Evolutionary conservation across 768 basidiomycete species (phyloP).

Genomic region (Chalciporus piperatus): DNA sequence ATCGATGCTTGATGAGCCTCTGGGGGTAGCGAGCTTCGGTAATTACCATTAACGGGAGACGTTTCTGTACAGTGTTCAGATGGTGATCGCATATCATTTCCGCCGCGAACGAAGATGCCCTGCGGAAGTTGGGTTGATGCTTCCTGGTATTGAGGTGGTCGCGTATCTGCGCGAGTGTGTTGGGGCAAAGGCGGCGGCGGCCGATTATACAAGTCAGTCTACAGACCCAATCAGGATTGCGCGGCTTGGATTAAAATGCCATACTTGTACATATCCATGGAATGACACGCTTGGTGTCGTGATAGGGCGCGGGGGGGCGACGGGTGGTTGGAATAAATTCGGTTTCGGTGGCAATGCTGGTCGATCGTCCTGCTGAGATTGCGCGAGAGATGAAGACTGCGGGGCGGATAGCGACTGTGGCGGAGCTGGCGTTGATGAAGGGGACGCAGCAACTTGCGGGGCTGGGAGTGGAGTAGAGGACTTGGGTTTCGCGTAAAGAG

Average conservation of each 20-base stretch:
- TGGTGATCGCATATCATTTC: slow-evolving; percentile 18
- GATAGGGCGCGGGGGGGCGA: slow-evolving; percentile 18
- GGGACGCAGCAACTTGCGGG: slow-evolving; percentile 19
- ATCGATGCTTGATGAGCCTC: slow-evolving; percentile 25
- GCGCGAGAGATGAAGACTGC: slow-evolving; percentile 20
- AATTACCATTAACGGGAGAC: slow-evolving; percentile 27
- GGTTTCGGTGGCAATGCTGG: slow-evolving; percentile 43
- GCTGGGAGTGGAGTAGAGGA: slow-evolving; percentile 22
- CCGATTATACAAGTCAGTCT: slow-evolving; percentile 29
- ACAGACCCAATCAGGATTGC: background rate
- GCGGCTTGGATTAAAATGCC: slow-evolving; percentile 5
- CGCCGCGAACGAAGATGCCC: slow-evolving; percentile 15
- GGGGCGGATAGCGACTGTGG: slow-evolving; percentile 14
- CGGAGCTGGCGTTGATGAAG: slow-evolving; percentile 14
- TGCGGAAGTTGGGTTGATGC: slow-evolving; percentile 13
- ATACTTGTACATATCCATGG: slow-evolving; percentile 18
- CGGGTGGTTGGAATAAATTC: slow-evolving; percentile 11
- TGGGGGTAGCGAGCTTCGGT: slow-evolving; percentile 26
- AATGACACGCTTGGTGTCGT: slow-evolving; percentile 6
- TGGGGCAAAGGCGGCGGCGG: slow-evolving; percentile 38
- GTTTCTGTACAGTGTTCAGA: slow-evolving; percentile 19
- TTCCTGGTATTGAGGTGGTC: slow-evolving; percentile 29
- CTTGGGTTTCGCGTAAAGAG: slow-evolving; percentile 83
- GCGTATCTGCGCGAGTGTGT: slow-evolving; percentile 18
- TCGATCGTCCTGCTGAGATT: slow-evolving; percentile 25